phyloP scores from a whole-genome alignment of 768 basidiomycete genomes.

The Leccinum truebloodii region DNA sequence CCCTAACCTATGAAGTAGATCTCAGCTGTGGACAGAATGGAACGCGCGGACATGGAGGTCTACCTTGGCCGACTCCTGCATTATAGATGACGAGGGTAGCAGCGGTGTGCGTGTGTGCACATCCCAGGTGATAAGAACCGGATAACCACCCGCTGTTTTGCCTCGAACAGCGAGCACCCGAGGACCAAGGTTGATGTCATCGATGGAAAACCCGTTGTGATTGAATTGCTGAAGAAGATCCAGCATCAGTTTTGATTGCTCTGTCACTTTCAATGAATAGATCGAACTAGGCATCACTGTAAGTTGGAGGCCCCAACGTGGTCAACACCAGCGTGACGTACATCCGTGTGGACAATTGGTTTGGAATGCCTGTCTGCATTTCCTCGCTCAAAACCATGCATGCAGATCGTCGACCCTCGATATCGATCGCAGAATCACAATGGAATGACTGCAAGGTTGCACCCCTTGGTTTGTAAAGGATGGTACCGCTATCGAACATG shows the following conservation, averaged over 20 bases:
- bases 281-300: slow-evolving; percentile 7
- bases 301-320: neutral
- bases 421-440: slow-evolving; percentile 14
- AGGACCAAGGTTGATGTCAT: slow-evolving; percentile 13
- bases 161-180: slow-evolving; percentile 13
- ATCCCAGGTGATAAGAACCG: slow-evolving; percentile 13
- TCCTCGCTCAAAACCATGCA: slow-evolving; percentile 13
- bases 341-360: neutral
- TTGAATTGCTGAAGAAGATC: slow-evolving; percentile 15
- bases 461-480: slow-evolving; percentile 10
- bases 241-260: slow-evolving; percentile 6
- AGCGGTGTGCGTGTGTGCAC: slow-evolving; percentile 14
- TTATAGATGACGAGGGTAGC: neutral
- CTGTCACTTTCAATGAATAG: slow-evolving; percentile 6
- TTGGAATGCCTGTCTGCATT: neutral
- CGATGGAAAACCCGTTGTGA: neutral
- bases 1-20: neutral
- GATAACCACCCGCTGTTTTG: neutral
- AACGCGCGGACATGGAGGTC: neutral
- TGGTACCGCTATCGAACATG: neutral
- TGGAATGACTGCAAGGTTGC: neutral
- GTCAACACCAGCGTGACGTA: neutral
- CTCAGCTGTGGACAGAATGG: neutral
- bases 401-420: slow-evolving; percentile 16
- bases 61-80: slow-evolving; percentile 4